Percentiles rank a stretch among this genome's conserved stretches.
phyloP scores from a whole-genome alignment of 1,284 basidiomycete genomes.

The Trichosporon inkin region DNA sequence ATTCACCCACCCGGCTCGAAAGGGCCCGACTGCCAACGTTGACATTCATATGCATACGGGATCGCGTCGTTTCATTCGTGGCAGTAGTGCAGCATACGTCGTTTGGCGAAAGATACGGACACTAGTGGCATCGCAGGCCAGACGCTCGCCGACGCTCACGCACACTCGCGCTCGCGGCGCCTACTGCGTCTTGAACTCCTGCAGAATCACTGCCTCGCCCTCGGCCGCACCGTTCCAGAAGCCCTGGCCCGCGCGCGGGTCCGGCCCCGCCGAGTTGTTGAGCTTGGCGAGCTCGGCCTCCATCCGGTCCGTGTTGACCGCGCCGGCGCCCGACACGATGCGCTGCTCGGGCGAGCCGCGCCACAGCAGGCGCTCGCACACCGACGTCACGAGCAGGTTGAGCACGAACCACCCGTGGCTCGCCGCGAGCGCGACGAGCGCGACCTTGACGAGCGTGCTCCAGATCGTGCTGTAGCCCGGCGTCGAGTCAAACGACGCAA shows the following conservation, averaged over 20 bases:
- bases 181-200: slow-evolving; percentile 37
- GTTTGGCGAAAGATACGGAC: too few relatives aligned
- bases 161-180: not conserved
- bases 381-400: slow-evolving; percentile 60
- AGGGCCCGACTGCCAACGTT: too few relatives aligned
- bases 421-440: slow-evolving; percentile 69
- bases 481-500: slow-evolving; percentile 34
- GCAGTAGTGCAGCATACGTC: too few relatives aligned
- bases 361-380: slow-evolving; percentile 73
- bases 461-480: slow-evolving; percentile 31
- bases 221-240: slow-evolving; percentile 47
- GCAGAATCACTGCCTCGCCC: slow-evolving; percentile 38
- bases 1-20: too few relatives aligned
- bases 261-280: slow-evolving; percentile 5
- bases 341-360: slow-evolving; percentile 61
- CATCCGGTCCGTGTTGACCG: not conserved
- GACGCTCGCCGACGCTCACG: too few relatives aligned
- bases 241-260: slow-evolving; percentile 10
- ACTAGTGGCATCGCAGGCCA: too few relatives aligned
- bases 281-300: slow-evolving; percentile 11
- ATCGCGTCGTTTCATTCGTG: too few relatives aligned
- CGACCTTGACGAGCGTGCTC: slow-evolving; percentile 58
- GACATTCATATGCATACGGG: too few relatives aligned
- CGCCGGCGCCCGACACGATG: not conserved
- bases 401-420: slow-evolving; percentile 74